Percentiles rank a stretch among this genome's conserved stretches.
Conservation (phyloP, 202 grass and related monocot species). For the Saccharum hybrid region DNA sequence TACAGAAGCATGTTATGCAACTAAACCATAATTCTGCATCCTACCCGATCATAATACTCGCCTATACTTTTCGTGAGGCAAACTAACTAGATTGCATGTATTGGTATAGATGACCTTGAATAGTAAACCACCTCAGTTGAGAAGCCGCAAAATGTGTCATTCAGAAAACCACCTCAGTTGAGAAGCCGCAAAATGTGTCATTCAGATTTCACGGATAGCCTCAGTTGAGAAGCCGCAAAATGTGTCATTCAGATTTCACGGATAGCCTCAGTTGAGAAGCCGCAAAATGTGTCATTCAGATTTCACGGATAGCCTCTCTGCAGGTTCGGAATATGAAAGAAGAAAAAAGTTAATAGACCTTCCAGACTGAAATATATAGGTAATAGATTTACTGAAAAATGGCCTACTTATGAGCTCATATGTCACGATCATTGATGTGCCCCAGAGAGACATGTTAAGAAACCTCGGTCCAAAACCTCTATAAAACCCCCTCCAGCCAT, state of each 20-base stretch:
- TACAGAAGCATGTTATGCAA: neutral
- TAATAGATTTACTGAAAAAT: no score
- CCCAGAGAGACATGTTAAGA: conserved; percentile 98
- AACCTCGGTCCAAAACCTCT: conserved; percentile 90
- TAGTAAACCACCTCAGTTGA: neutral
- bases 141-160: neutral
- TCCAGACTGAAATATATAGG: no score
- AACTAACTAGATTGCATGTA: conserved; percentile 19
- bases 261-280: conserved; percentile 51
- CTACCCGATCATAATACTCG: neutral
- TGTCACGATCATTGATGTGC: conserved; percentile 99
- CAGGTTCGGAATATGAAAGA: conserved; percentile 22
- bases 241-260: conserved; percentile 60
- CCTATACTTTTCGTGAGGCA: neutral
- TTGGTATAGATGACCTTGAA: conserved; percentile 10
- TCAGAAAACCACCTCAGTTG: no score
- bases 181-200: no score
- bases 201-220: no score
- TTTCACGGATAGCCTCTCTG: no score
- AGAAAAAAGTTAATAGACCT: no score
- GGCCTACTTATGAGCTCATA: conserved; percentile 99
- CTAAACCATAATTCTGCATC: conserved; percentile 1
- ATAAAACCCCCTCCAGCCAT: conserved; percentile 92
- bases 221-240: no score
- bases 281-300: conserved; percentile 26